Percentiles rank a stretch among this genome's conserved stretches.
Evolutionary conservation across 441 rosid species (phyloP).

Genomic region (Adansonia rubrostipa): DNA sequence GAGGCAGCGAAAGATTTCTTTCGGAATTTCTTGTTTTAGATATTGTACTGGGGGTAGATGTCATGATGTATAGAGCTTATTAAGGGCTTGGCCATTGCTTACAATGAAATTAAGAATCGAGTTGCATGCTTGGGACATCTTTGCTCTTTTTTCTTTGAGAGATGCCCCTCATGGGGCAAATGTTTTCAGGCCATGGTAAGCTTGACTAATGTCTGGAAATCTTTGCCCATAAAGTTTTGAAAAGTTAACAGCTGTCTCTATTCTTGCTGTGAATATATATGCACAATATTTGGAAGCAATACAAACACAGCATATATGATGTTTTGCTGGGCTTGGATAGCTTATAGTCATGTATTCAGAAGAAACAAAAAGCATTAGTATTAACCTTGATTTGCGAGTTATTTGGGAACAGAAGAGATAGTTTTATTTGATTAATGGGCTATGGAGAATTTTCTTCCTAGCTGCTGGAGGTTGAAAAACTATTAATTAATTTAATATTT

Average conservation of each 20-base stretch:
- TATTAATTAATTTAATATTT: neutral
- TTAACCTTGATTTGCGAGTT: too few relatives aligned
- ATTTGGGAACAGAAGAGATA: neutral
- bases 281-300: neutral
- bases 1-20: constrained; percentile 33
- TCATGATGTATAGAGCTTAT: constrained; percentile 29
- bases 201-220: neutral
- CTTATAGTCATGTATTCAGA: neutral
- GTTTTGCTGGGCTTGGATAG: neutral
- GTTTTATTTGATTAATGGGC: neutral
- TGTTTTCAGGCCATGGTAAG: neutral
- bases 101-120: neutral
- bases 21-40: constrained; percentile 31
- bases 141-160: neutral
- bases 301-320: too few relatives aligned
- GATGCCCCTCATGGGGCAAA: neutral
- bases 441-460: neutral
- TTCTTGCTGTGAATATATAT: constrained; percentile 8
- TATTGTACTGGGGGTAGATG: neutral
- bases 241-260: neutral
- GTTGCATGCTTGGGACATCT: neutral
- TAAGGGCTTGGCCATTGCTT: constrained; percentile 18
- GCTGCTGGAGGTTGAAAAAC: neutral
- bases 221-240: neutral
- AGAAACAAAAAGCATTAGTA: neutral